Base-by-base conservation (phyloP, 371 early-diverging fungal genomes). In the Mucor racemosus region DNA sequence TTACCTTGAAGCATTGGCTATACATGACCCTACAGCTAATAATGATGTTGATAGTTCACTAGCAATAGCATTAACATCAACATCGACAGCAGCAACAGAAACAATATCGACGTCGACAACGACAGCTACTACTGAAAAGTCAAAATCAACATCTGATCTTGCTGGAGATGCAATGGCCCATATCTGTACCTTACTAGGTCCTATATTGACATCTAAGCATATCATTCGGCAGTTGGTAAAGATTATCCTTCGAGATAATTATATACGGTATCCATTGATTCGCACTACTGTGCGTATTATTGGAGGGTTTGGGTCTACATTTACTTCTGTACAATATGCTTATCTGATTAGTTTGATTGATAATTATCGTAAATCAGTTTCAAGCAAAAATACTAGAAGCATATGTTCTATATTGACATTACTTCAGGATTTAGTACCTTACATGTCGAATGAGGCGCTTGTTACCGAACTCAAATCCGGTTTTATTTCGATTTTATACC, bases 281-380 rank as follows among this genome's bases (percentile, higher is more conserved):
- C 73, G 78, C 13, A 80, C 86, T 1, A 71, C 86, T 7, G 73
- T 80, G 11, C 77, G 77, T 9, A 86, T 89, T 15, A 75, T 78
- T 58, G 74, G 81, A 4, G 79, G 73, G 21, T 89, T 89, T 76
- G 90, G 90, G 0, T 82, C 85, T n/a, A 88, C 90, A 1, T 89
- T 89, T 74, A 82, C 86, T 7, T 66, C 85, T 1, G 81, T 89
- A 1, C 90, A 89, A 60, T 85, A 85, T 55, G 75, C 82, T 4
- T 86, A 89, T 46, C 73, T 88, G 44, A 80, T 88, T 34, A 76
- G 83, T 31, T 33, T 86, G 26, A 74, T 88, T 13, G 84, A 86
- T 31, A 64, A 58, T 0, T 71, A 76, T 44, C 61, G 66, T 9
- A 59, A 74, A 62, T 63, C 42, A 5, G 7, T 70, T 13, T 73